Evolutionary conservation across 768 basidiomycete genomes (phyloP).

Genomic region (Rhizopogon vesiculosus): DNA sequence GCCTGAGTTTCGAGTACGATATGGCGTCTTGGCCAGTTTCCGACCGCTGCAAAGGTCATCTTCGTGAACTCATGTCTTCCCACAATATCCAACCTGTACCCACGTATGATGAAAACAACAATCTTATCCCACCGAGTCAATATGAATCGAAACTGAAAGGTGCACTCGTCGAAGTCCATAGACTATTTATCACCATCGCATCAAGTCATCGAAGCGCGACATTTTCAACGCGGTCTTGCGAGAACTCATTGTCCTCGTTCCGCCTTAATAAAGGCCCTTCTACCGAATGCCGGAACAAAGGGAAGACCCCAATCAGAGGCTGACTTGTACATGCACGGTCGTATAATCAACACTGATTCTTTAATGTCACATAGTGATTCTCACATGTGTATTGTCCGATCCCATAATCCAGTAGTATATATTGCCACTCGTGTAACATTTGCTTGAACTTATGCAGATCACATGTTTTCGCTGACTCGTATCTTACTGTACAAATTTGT

Average conservation of each 20-base stretch:
- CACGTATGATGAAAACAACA: neutral
- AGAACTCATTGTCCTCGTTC: neutral
- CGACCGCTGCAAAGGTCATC: neutral
- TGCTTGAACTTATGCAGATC: no score
- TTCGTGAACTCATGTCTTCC: neutral
- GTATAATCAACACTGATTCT: neutral
- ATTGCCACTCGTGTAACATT: no score
- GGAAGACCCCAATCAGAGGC: neutral
- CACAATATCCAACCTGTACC: constrained; percentile 2
- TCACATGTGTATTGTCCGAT: neutral
- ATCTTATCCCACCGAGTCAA: neutral
- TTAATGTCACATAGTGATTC: neutral
- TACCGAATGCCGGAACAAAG: neutral
- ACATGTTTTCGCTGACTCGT: no score
- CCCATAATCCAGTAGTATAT: no score
- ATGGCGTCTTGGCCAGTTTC: neutral
- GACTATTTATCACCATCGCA: neutral
- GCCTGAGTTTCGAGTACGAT: no score
- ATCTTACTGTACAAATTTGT: no score
- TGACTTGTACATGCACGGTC: neutral
- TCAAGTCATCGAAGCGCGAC: neutral
- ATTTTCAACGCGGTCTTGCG: neutral
- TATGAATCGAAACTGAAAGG: neutral
- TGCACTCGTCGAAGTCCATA: constrained; percentile 2
- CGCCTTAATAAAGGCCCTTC: neutral